Conservation (phyloP, 352 stramenopile genomes). For the Phytophthora pseudosyringae region DNA sequence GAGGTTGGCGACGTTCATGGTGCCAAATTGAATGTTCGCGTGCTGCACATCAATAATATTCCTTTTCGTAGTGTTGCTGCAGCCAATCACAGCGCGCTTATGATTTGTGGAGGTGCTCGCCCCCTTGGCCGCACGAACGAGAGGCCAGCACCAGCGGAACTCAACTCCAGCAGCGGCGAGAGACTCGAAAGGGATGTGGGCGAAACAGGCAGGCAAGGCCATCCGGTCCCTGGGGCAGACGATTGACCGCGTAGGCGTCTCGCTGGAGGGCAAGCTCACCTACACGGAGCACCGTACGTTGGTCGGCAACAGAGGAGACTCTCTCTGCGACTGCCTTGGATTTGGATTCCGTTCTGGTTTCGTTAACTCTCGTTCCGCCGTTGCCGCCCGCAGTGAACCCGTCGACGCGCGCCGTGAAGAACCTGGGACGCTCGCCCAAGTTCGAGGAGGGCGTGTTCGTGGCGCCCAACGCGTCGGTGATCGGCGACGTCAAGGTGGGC, state of each 20-base stretch:
- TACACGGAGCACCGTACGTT: slow-evolving; percentile 91
- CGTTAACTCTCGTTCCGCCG: slow-evolving; percentile 6
- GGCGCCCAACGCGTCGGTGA: slow-evolving; percentile 92
- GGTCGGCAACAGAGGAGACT: neutral
- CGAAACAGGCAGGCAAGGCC: slow-evolving; percentile 80
- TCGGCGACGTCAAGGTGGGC: slow-evolving; percentile 93
- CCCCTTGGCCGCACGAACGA: slow-evolving; percentile 35
- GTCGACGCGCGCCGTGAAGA: slow-evolving; percentile 80
- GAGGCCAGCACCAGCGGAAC: slow-evolving; percentile 49
- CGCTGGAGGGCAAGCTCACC: slow-evolving; percentile 76
- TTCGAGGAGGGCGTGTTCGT: slow-evolving; percentile 81
- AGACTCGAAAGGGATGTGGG: slow-evolving; percentile 59
- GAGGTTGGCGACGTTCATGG: slow-evolving; percentile 11
- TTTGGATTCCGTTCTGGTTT: slow-evolving; percentile 6
- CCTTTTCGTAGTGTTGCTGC: neutral
- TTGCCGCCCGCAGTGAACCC: slow-evolving; percentile 68
- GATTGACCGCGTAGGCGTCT: slow-evolving; percentile 87
- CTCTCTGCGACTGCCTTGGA: neutral
- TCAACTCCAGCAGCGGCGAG: slow-evolving; percentile 18
- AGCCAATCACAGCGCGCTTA: slow-evolving; percentile 11
- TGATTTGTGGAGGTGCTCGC: slow-evolving; percentile 24
- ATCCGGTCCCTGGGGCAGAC: slow-evolving; percentile 86
- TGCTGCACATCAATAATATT: slow-evolving; percentile 20
- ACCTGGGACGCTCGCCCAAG: slow-evolving; percentile 66
- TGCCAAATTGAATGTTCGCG: slow-evolving; percentile 1